Conservation (phyloP, 148 eudicot genomes). For the Vaccinium darrowii region DNA sequence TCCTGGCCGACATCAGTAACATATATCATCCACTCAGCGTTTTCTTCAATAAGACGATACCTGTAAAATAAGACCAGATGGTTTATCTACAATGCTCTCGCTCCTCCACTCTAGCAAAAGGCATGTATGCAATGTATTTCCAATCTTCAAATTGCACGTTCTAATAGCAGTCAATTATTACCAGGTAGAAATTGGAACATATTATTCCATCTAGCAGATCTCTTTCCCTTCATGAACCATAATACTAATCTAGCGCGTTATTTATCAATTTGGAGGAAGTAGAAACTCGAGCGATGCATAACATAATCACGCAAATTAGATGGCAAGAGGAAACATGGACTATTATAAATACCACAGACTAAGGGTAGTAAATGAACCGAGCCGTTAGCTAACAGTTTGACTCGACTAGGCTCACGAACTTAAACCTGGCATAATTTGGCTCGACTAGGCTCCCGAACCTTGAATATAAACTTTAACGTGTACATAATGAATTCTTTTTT, state of each 20-base stretch:
- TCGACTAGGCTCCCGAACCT: too few relatives aligned
- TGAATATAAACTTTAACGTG: too few relatives aligned
- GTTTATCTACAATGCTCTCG: background rate
- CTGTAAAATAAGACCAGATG: slow-evolving; percentile 34
- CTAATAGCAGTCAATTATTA: background rate
- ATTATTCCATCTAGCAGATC: background rate
- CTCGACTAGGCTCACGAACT: too few relatives aligned
- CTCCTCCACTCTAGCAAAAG: background rate
- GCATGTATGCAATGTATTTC: background rate
- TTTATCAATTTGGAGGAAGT: background rate
- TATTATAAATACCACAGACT: background rate
- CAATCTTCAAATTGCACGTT: background rate
- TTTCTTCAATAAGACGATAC: slow-evolving; percentile 96
- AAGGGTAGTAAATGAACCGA: too few relatives aligned
- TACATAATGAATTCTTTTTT: too few relatives aligned
- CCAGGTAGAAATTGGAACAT: background rate
- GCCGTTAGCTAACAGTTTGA: too few relatives aligned
- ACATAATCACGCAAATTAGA: background rate
- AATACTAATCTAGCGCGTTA: background rate
- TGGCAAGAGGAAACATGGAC: background rate
- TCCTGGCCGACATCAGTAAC: slow-evolving; percentile 97
- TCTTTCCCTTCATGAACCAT: background rate
- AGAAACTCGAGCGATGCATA: background rate
- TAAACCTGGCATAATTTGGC: too few relatives aligned
- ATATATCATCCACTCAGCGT: slow-evolving; percentile 89